These are phyloP conservation scores for Entomortierella parvispora DNA, from an alignment of 192 early-diverging fungal genomes.

Conservation along the genomic window DNA sequence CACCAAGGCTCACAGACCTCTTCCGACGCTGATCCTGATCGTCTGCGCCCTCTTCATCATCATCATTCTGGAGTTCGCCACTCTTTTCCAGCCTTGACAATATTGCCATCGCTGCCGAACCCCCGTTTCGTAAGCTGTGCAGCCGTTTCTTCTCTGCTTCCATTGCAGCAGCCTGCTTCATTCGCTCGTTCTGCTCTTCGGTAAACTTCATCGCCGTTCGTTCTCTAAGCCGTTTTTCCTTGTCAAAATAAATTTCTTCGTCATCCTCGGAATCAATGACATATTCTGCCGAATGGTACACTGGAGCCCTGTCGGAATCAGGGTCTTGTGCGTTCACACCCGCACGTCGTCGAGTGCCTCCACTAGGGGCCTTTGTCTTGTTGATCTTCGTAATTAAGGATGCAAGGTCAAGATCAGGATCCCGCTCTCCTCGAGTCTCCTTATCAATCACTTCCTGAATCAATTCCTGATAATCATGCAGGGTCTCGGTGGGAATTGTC, in stretches of 20 bases:
- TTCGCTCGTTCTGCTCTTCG: constrained; percentile 3
- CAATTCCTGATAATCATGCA: constrained; percentile 49
- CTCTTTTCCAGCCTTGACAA: background rate
- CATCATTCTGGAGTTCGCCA: background rate
- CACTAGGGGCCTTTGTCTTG: background rate
- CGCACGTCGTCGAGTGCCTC: constrained; percentile 7
- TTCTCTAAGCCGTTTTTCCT: constrained; percentile 27
- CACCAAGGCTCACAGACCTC: background rate
- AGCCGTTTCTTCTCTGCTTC: background rate
- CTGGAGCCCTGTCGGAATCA: constrained; percentile 10
- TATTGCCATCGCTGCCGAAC: too few species aligned
- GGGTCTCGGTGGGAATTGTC: constrained; percentile 44
- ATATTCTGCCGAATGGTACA: constrained; percentile 52
- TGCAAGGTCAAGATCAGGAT: constrained; percentile 6
- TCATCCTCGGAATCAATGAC: constrained; percentile 65
- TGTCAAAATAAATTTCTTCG: constrained; percentile 55
- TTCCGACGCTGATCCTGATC: background rate
- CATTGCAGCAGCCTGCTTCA: background rate
- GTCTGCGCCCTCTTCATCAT: background rate
- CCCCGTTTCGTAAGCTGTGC: background rate
- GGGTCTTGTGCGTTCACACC: constrained; percentile 13
- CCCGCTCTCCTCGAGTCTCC: constrained; percentile 3
- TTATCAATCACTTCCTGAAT: constrained; percentile 40
- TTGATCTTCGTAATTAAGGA: constrained; percentile 33
- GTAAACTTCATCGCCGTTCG: constrained; percentile 1